Base-by-base conservation (phyloP, 805 yeast genomes). In the Wickerhamiella occidentalis region DNA sequence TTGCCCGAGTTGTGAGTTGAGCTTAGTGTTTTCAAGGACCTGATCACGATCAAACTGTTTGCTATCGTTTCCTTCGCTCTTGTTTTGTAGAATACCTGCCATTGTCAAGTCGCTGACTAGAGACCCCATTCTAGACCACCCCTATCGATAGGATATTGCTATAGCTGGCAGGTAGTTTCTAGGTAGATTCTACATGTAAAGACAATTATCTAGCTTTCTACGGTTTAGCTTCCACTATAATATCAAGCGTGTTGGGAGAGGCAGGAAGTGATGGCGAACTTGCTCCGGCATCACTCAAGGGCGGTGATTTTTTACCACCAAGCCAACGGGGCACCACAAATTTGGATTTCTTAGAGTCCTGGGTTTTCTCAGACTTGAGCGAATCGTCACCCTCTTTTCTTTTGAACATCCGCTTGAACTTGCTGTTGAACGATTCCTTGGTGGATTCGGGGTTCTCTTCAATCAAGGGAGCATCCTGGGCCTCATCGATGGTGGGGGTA, bases 1-100 rank as follows among this genome's bases (percentile, higher is more conserved):
- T 21, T 35, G 19, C 13, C 61, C 61, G 5, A 58, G 45, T 48
- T 52, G 44, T 0, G 95, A 82, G 62, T 87, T 87, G 57, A 80
- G 66, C 54, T 75, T 74, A 0, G 96, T 87, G 65, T 87, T 87
- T 55, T 76, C 79, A 51, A 82, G 77, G 17, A 87, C 96, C 59
- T 81, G 77, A 56, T 80, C 74, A 53, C 96, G 67, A 54, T 62
- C 64, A 48, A 58, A 58, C 41, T 29, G 40, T 36, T 38, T 49
- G n/a, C 12, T n/a, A 6, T 18, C 48, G 21, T 30, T 13, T 15
- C 42, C 26, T 13, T 22, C 49, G 4, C n/a, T n/a, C 29, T 45
- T 40, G 41, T 55, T 54, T 35, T 51, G 53, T 26, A 54, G 40
- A 23, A 54, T 54, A 23, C 56, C 47, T 19, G 51, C 41, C 51